phyloP scores from a whole-genome alignment of 768 basidiomycete species.

The Boletus speciosus region DNA sequence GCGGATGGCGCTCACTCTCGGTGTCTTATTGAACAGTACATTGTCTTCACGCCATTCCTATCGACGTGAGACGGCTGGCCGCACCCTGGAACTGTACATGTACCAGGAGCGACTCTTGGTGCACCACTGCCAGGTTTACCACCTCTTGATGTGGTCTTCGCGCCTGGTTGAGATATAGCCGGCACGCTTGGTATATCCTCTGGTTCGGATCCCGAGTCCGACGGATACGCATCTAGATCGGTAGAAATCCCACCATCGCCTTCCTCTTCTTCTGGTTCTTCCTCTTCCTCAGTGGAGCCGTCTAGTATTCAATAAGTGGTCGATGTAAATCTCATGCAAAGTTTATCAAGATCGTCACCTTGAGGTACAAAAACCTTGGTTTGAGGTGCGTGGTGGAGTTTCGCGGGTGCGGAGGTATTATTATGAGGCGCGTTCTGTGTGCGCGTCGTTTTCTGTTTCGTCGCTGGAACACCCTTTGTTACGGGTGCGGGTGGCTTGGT shows the following conservation, averaged over 20 bases:
- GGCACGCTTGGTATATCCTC: conserved; percentile 21
- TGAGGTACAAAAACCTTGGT: conserved; percentile 12
- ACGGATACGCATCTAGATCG: conserved; percentile 32
- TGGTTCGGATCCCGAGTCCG: conserved; percentile 25
- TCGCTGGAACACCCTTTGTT: conserved; percentile 8
- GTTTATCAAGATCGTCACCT: conserved; percentile 17
- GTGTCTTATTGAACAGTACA: conserved; percentile 59
- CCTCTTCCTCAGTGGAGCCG: conserved; percentile 25
- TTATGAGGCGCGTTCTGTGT: conserved; percentile 8
- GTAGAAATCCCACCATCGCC: conserved; percentile 20
- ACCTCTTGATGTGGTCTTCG: conserved; percentile 7
- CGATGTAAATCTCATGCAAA: conserved; percentile 10
- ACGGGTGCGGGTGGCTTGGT: conserved; percentile 13
- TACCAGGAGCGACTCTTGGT: conserved; percentile 26
- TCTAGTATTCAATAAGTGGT: conserved; percentile 13
- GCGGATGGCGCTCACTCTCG: conserved; percentile 50
- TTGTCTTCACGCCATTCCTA: conserved; percentile 45
- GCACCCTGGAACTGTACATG: conserved; percentile 57
- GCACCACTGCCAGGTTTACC: conserved; percentile 9
- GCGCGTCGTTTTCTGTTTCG: conserved; percentile 21
- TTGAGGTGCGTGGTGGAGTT: conserved; percentile 14
- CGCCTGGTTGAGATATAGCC: conserved; percentile 3
- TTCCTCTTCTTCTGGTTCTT: conserved; percentile 24
- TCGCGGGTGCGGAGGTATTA: conserved; percentile 5
- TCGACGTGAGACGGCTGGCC: conserved; percentile 55